Base-by-base conservation (phyloP, 164 flowering plant genomes). In the Piper longum region DNA sequence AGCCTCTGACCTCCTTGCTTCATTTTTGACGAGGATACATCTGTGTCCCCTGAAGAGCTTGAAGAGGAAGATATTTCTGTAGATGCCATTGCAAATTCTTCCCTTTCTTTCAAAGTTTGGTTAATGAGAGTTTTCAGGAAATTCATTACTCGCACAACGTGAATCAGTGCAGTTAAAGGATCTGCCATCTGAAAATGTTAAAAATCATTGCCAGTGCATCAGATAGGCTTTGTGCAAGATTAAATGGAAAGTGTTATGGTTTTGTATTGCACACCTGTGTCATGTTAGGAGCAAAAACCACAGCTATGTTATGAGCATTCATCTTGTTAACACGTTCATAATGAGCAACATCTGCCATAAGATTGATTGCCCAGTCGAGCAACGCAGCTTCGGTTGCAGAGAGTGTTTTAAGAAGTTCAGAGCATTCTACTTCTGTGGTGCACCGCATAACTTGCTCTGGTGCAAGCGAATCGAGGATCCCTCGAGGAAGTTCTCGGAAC, bases 251-350 rank as follows among this genome's bases (percentile, higher is more conserved):
- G 57, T 36, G 36, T 26, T 63, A 48, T 26, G 44, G 9, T 56
- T 26, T 18, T 2, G 4, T 8, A 18, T 45, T 54, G 3, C 43
- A 0, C 18, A 91, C 98, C 96, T 92, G 97, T 59, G 99, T 93
- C 99, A 93, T 93, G 74, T 93, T 93, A 17, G 97, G 99, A 6
- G 97, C 99, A 77, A 93, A 93, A 57, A 89, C 90, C 95, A 89
- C 83, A 3, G 97, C 91, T 60, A 87, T 79, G 66, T 89, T 89
- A 42, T 95, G 86, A 9, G 97, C 97, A 76, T 93, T 88, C 99
- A 93, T 93, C 82, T 93, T 93, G 81, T 93, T 93, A 63, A 55
- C 65, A 59, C 80, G 79, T 67, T 90, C 97, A 61, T 83, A 67
- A 70, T 84, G 79, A 72, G 81, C 99, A 17, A 93, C 96, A 70